A percentile compares a stretch with the other conserved stretches of the same genome.
These are phyloP conservation scores for Lagenidium giganteum DNA, from an alignment of 352 stramenopile species.

Conservation along the genomic window DNA sequence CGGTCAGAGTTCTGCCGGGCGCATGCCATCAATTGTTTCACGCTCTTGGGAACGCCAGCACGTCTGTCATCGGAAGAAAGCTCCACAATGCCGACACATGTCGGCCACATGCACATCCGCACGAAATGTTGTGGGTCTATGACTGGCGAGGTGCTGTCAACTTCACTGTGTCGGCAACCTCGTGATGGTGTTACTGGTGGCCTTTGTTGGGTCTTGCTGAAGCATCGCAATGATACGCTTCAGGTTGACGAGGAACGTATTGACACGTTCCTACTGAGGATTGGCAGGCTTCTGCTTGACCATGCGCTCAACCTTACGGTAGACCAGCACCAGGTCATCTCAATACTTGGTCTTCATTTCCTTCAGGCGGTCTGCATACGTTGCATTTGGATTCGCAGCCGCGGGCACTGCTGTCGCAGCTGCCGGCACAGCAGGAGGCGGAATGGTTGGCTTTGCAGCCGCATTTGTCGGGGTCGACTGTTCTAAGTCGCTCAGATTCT, in stretches of 20 bases:
- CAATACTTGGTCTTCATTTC: slow-evolving; percentile 81
- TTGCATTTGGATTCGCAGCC: slow-evolving; percentile 18
- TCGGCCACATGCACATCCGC: too few species aligned
- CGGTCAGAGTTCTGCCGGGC: too few species aligned
- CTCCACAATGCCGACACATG: too few species aligned
- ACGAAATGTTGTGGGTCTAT: too few species aligned
- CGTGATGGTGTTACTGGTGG: slow-evolving; percentile 72
- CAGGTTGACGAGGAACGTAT: slow-evolving; percentile 74
- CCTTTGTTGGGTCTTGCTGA: slow-evolving; percentile 76
- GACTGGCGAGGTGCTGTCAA: too few species aligned
- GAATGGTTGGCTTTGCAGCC: not conserved
- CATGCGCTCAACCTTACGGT: slow-evolving; percentile 82
- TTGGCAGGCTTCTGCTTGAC: slow-evolving; percentile 77
- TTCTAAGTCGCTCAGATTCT: slow-evolving; percentile 49
- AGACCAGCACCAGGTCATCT: slow-evolving; percentile 79
- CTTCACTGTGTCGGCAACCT: too few species aligned
- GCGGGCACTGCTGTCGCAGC: slow-evolving; percentile 14
- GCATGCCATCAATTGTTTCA: too few species aligned
- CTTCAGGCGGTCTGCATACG: slow-evolving; percentile 68
- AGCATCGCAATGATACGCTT: slow-evolving; percentile 78
- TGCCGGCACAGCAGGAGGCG: too few species aligned
- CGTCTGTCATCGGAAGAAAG: too few species aligned
- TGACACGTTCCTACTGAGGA: slow-evolving; percentile 78
- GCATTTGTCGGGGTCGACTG: slow-evolving; percentile 32
- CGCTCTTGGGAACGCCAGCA: too few species aligned